A percentile compares a stretch with the other conserved stretches of the same genome.
Evolutionary conservation across 2,329 filamentous ascomycete genomes (phyloP).

Genomic region (Hirsutella minnesotensis): DNA sequence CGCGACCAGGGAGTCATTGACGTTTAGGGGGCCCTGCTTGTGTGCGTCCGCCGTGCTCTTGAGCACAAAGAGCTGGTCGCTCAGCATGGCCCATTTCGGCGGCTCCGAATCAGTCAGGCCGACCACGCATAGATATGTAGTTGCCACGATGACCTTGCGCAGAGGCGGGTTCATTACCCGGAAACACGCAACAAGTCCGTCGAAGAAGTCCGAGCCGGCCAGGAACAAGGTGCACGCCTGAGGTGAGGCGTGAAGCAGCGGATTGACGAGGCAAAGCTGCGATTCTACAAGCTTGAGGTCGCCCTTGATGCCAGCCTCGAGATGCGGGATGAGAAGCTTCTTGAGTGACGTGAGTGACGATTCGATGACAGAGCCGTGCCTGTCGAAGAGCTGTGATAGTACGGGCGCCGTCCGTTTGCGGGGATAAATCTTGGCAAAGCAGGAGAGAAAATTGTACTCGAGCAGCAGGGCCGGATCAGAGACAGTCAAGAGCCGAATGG

Average conservation of each 20-base stretch:
- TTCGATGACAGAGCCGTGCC: constrained; percentile 37
- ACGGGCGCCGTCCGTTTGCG: constrained; percentile 47
- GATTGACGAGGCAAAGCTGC: constrained; percentile 46
- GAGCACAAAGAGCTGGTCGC: constrained; percentile 74
- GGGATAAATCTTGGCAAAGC: constrained; percentile 55
- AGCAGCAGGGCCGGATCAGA: constrained; percentile 38
- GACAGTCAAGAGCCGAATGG: constrained; percentile 39
- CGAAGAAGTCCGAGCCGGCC: constrained; percentile 78
- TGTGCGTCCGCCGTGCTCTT: constrained; percentile 60
- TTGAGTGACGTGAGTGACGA: constrained; percentile 47
- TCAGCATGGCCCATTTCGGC: constrained; percentile 61
- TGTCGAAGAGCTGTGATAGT: constrained; percentile 36
- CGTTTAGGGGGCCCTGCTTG: constrained; percentile 39
- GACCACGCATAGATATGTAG: constrained; percentile 62
- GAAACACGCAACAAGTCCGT: constrained; percentile 58
- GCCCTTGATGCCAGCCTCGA: constrained; percentile 49
- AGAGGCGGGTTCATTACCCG: constrained; percentile 50
- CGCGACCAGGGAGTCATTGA: constrained; percentile 63
- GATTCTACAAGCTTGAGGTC: constrained; percentile 43
- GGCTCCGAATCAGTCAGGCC: constrained; percentile 55
- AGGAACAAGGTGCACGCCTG: constrained; percentile 52
- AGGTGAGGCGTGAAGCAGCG: constrained; percentile 50
- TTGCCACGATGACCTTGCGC: constrained; percentile 57
- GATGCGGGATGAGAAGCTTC: constrained; percentile 44
- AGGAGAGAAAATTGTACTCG: constrained; percentile 56